These are phyloP conservation scores for Globisporangium abappressorium DNA, from an alignment of 352 stramenopile genomes.

Conservation along the genomic window DNA sequence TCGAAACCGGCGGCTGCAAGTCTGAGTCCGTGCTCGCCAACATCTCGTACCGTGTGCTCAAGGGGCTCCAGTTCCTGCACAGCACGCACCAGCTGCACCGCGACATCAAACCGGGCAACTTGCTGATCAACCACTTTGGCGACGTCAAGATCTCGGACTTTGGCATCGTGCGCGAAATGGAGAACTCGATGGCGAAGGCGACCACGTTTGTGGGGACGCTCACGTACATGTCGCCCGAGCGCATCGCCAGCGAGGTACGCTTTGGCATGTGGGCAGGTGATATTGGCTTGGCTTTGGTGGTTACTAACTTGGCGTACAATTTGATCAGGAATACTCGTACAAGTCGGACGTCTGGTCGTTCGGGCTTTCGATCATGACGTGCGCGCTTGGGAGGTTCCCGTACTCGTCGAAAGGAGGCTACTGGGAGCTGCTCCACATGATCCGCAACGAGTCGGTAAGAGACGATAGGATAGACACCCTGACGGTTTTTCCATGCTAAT, in stretches of 20 bases:
- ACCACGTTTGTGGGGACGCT: constrained; percentile 91
- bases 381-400: constrained; percentile 85
- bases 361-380: constrained; percentile 87
- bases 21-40: constrained; percentile 88
- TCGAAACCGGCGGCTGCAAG: constrained; percentile 85
- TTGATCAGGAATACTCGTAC: constrained; percentile 74
- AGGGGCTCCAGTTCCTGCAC: constrained; percentile 89
- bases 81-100: constrained; percentile 88
- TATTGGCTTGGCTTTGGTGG: too few relatives aligned
- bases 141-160: constrained; percentile 90
- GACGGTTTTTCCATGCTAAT: background rate
- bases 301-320: background rate
- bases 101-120: constrained; percentile 94
- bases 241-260: constrained; percentile 82
- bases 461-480: background rate
- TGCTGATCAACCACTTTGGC: constrained; percentile 91
- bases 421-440: constrained; percentile 89
- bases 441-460: constrained; percentile 75
- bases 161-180: constrained; percentile 82
- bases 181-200: constrained; percentile 83
- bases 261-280: background rate
- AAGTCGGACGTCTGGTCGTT: constrained; percentile 88
- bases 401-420: constrained; percentile 86
- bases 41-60: constrained; percentile 86
- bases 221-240: constrained; percentile 93